phyloP scores from a whole-genome alignment of 768 basidiomycete genomes.

The Leccinellum albellum region DNA sequence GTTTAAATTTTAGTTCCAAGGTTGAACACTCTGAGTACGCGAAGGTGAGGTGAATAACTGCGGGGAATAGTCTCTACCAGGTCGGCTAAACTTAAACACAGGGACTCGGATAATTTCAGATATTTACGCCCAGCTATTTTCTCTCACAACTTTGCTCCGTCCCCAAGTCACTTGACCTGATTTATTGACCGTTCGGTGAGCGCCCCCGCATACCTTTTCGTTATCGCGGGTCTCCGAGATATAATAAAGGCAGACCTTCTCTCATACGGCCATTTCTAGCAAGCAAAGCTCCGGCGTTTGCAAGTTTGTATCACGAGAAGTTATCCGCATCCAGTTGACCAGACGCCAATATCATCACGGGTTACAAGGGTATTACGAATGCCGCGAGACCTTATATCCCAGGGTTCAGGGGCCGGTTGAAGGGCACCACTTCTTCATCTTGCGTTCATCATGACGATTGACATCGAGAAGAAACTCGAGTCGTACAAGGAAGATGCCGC shows the following conservation, averaged over 20 bases:
- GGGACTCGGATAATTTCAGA: too few relatives aligned
- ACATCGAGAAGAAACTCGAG: constrained; percentile 13
- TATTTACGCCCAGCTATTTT: background rate
- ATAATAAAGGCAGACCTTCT: background rate
- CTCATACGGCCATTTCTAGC: background rate
- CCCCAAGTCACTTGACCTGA: background rate
- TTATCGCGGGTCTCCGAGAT: background rate
- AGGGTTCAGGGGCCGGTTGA: background rate
- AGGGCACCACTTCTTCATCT: background rate
- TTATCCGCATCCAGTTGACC: background rate
- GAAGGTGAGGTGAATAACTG: background rate
- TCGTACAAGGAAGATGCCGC: constrained; percentile 2
- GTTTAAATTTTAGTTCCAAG: background rate
- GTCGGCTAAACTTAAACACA: background rate
- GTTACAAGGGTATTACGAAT: background rate
- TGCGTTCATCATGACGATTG: constrained; percentile 10
- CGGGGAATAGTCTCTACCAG: background rate
- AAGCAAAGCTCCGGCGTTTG: background rate
- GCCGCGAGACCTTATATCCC: background rate
- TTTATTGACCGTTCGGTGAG: background rate
- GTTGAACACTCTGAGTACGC: background rate
- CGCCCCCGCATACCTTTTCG: background rate
- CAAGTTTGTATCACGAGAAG: background rate
- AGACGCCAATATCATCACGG: background rate
- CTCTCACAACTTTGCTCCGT: background rate